phyloP scores from a whole-genome alignment of 129 eudicot genomes.

The Artemisia tridentata region DNA sequence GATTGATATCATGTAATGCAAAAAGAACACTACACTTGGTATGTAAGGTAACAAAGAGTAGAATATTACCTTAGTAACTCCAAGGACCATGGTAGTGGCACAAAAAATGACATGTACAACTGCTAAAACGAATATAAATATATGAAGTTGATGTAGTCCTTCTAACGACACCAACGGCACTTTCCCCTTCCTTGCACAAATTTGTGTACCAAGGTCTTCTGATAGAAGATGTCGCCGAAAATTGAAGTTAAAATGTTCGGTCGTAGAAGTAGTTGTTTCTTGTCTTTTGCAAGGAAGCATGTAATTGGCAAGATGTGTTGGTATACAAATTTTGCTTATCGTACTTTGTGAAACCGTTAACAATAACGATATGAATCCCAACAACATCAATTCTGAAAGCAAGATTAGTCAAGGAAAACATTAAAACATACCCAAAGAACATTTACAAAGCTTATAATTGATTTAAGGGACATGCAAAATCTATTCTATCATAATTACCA shows the following conservation, averaged over 20 bases:
- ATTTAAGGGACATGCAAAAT: too few relatives aligned
- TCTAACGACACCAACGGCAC: constrained; percentile 72
- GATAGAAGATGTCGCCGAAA: constrained; percentile 41
- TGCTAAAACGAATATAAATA: constrained; percentile 84
- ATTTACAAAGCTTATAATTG: too few relatives aligned
- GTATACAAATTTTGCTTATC: constrained; percentile 74
- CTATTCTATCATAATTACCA: too few relatives aligned
- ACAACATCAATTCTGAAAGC: constrained; percentile 72
- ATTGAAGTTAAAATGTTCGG: constrained; percentile 16
- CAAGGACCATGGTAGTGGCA: constrained; percentile 95
- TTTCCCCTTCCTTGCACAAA: constrained; percentile 53
- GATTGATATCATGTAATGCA: not conserved
- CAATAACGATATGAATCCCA: constrained; percentile 89
- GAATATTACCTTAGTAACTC: constrained; percentile 55
- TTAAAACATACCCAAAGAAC: too few relatives aligned
- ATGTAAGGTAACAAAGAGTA: not conserved
- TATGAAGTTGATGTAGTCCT: constrained; percentile 95
- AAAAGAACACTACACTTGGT: not conserved
- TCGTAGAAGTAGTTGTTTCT: constrained; percentile 8
- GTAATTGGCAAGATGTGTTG: constrained; percentile 48
- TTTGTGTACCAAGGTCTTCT: constrained; percentile 24
- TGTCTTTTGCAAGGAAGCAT: constrained; percentile 87
- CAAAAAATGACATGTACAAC: constrained; percentile 83
- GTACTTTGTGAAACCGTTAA: constrained; percentile 69
- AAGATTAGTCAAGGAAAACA: not conserved